Evolutionary conservation across 345 rosid species (phyloP), one percentile per base, ranked within the genome.

Genomic region (Gossypium arboreum): DNA sequence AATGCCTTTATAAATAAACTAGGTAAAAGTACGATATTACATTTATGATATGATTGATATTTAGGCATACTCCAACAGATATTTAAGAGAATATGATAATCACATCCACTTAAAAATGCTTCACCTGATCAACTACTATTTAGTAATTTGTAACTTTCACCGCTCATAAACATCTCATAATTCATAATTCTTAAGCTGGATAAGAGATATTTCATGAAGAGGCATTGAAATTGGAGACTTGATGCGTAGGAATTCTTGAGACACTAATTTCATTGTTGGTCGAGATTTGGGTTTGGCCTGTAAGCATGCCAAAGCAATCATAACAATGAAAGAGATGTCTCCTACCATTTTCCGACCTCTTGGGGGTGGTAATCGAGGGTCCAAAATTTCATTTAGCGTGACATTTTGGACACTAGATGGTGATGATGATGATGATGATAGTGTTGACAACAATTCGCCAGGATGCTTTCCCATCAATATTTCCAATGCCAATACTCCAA

Each of bases 401-500:
- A 52, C n/a, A 7, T 61, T 68, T 51, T 43, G 51, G 16, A 4
- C 1, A 61, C 15, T 9, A 41, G 25, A 24, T 24, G 24, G 24
- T 24, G 50, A 64, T n/a, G 50, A 17, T 17, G 48, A 59, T 25
- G 29, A 48, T 17, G 76, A 55, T 8, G 68, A 56, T 18, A 34
- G 11, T 11, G 3, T 58, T 9, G 73, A 44, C 12, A 79, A 48
- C 7, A 79, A 41, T 27, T 79, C 81, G 6, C 39, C 61, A 0
- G 78, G 76, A 64, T 79, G 78, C 12, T 12, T 75, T 44, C 81
- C 81, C 72, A 54, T 69, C 45, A 69, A 8, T 48, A 16, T 18
- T 76, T 68, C 74, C 39, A 76, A 50, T 52, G 78, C 61, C 73
- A 79, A 12, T 4, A 75, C 78, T 9, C 82, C 79, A 20, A 79